Evolutionary conservation across 495 filamentous ascomycete genomes (phyloP).

Genomic region (Glarea lozoyensis): DNA sequence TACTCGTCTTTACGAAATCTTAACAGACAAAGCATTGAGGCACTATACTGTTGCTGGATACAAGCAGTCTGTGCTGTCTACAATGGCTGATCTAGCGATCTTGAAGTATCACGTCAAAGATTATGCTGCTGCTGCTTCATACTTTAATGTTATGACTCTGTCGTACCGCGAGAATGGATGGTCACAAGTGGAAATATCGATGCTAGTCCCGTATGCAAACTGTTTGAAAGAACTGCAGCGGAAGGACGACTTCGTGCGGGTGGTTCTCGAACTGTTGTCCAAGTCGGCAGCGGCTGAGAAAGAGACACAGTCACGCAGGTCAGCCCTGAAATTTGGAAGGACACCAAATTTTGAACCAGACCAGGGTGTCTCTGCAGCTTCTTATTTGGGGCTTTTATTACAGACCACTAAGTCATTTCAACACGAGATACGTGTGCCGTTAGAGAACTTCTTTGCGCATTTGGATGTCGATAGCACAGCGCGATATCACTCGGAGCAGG

Average conservation of each 20-base stretch:
- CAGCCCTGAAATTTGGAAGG: conserved; percentile 20
- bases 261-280: conserved; percentile 63
- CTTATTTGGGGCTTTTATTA: conserved; percentile 59
- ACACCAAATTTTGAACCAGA: conserved; percentile 34
- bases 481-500: conserved; percentile 57
- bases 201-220: conserved; percentile 77
- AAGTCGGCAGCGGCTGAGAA: conserved; percentile 57
- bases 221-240: conserved; percentile 71
- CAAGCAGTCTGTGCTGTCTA: conserved; percentile 62
- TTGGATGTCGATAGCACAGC: conserved; percentile 62
- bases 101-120: conserved; percentile 70
- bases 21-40: conserved; percentile 61
- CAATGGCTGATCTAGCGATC: conserved; percentile 78
- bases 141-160: conserved; percentile 72
- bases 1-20: conserved; percentile 59
- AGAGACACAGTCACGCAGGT: conserved; percentile 34
- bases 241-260: conserved; percentile 71
- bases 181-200: conserved; percentile 67
- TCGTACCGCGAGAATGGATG: conserved; percentile 77
- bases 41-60: conserved; percentile 71
- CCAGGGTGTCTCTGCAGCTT: conserved; percentile 43
- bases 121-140: conserved; percentile 63
- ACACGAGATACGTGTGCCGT: conserved; percentile 55
- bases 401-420: conserved; percentile 50
- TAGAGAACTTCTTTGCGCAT: conserved; percentile 65